These are phyloP conservation scores for Thelonectria rubi DNA, from an alignment of 2,329 filamentous ascomycete genomes.

Conservation along the genomic window DNA sequence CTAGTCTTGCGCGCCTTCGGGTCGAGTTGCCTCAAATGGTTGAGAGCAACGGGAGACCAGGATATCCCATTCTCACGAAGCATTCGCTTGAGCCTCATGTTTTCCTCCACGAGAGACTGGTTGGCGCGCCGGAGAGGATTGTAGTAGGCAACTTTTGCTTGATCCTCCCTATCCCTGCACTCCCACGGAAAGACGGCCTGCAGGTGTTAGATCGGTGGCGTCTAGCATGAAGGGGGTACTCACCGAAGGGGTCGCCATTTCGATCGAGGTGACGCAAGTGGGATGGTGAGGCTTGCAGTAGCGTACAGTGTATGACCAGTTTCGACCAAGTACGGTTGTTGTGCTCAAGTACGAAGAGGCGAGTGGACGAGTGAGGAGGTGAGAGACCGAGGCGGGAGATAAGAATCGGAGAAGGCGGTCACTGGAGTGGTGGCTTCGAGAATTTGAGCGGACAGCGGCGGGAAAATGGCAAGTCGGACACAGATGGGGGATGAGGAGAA, in stretches of 20 bases:
- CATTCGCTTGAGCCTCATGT: slow-evolving; percentile 59
- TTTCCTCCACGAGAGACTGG: slow-evolving; percentile 58
- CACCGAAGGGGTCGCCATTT: slow-evolving; percentile 36
- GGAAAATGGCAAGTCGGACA: slow-evolving; percentile 1
- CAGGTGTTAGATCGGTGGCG: slow-evolving; percentile 21
- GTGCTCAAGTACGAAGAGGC: slow-evolving; percentile 5
- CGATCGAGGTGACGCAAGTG: slow-evolving; percentile 21
- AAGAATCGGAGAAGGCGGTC: slow-evolving; percentile 14
- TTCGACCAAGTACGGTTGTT: slow-evolving; percentile 1
- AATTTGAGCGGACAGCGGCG: slow-evolving; percentile 8
- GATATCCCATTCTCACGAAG: slow-evolving; percentile 62
- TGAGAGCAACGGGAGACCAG: slow-evolving; percentile 55
- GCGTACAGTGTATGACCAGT: slow-evolving; percentile 12
- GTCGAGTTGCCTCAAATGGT: slow-evolving; percentile 45
- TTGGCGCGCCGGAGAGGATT: slow-evolving; percentile 59
- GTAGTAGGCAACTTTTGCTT: slow-evolving; percentile 58
- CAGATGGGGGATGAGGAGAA: not conserved
- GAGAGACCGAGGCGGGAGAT: slow-evolving; percentile 16
- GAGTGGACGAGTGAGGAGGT: slow-evolving; percentile 6
- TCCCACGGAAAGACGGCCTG: slow-evolving; percentile 57
- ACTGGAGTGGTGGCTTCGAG: not conserved
- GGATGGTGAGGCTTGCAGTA: slow-evolving; percentile 15
- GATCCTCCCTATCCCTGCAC: slow-evolving; percentile 61
- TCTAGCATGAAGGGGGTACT: slow-evolving; percentile 15
- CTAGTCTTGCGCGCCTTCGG: slow-evolving; percentile 47